Percentiles rank a stretch among this genome's conserved stretches.
These are phyloP conservation scores for Podosphaera leucotricha DNA, from an alignment of 2,329 filamentous ascomycete species.

Conservation along the genomic window DNA sequence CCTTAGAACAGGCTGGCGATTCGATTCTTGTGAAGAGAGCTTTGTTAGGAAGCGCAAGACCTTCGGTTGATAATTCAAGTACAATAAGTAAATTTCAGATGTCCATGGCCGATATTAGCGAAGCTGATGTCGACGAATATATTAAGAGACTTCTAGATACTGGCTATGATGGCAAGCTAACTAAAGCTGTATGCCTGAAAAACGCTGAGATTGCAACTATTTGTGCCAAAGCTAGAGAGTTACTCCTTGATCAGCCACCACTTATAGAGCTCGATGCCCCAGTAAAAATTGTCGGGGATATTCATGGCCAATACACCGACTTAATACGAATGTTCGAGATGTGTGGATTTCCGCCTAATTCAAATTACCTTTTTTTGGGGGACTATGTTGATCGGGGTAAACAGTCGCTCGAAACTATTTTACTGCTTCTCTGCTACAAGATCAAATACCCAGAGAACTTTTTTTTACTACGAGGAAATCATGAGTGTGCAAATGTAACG, in stretches of 20 bases:
- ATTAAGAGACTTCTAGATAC: slow-evolving; percentile 87
- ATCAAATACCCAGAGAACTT: slow-evolving; percentile 99
- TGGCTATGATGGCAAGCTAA: slow-evolving; percentile 87
- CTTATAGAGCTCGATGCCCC: slow-evolving; percentile 79
- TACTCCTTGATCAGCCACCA: slow-evolving; percentile 77
- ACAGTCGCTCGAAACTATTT: slow-evolving; percentile 83
- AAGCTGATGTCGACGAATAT: slow-evolving; percentile 89
- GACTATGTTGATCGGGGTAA: slow-evolving; percentile 96
- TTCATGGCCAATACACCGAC: slow-evolving; percentile 92
- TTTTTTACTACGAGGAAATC: slow-evolving; percentile 94
- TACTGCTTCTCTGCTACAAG: slow-evolving; percentile 86
- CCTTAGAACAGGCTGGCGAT: slow-evolving; percentile 50
- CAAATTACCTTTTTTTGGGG: slow-evolving; percentile 84
- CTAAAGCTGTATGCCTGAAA: slow-evolving; percentile 90
- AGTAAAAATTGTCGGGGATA: slow-evolving; percentile 92
- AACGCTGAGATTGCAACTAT: slow-evolving; percentile 94
- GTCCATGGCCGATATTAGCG: slow-evolving; percentile 63
- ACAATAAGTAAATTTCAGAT: background rate
- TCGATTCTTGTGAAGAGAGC: slow-evolving; percentile 66
- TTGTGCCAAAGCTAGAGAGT: slow-evolving; percentile 68
- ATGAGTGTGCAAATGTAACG: slow-evolving; percentile 97
- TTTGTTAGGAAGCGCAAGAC: background rate
- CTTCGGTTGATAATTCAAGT: background rate
- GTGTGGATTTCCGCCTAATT: slow-evolving; percentile 81
- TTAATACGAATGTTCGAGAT: slow-evolving; percentile 94